These are phyloP conservation scores for Solanum sitiens DNA, from an alignment of 257 asterid species.

Conservation along the genomic window DNA sequence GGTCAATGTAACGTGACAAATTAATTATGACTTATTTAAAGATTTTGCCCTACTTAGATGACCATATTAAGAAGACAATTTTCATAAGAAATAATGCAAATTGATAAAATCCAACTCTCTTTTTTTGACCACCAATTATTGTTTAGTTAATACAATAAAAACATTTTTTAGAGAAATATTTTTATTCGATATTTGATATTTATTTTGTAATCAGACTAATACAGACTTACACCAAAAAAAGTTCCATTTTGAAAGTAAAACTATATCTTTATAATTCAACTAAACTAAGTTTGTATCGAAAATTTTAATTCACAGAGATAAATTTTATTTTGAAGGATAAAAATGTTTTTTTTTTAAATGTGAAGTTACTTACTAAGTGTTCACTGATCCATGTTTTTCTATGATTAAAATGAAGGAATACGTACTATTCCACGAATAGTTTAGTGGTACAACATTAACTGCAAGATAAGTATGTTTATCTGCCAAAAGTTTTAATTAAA, in stretches of 20 bases:
- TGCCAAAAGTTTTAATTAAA: neutral
- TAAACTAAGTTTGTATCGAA: too few relatives aligned
- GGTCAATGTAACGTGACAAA: neutral
- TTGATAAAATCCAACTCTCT: neutral
- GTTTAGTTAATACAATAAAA: neutral
- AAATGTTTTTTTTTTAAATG: too few relatives aligned
- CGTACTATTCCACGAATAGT: neutral
- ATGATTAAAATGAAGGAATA: neutral
- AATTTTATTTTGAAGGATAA: too few relatives aligned
- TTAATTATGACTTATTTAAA: neutral
- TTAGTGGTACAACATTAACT: neutral
- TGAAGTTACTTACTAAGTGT: neutral
- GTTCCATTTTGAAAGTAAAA: neutral
- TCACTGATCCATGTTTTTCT: neutral
- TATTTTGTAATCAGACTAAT: neutral
- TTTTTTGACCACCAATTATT: neutral
- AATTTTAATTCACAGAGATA: too few relatives aligned
- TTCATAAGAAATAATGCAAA: neutral
- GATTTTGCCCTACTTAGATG: neutral
- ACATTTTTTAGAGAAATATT: neutral
- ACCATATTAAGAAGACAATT: neutral
- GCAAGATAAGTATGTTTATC: neutral
- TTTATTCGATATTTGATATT: neutral
- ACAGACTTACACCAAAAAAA: fast-evolving
- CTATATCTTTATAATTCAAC: neutral